Conservation (phyloP, 1,284 basidiomycete genomes). For the Ustilago curta region DNA sequence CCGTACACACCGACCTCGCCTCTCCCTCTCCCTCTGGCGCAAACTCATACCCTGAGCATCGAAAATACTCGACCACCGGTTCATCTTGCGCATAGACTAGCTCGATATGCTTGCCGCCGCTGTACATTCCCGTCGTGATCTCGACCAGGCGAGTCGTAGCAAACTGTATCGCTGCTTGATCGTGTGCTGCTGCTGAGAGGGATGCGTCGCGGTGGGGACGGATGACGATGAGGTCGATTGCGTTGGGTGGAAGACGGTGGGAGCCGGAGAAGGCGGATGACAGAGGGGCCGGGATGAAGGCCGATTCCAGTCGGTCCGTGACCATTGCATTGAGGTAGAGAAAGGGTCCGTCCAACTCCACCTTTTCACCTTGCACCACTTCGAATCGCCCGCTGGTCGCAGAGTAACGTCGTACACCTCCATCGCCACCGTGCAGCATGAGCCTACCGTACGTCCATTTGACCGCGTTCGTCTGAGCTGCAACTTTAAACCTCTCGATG, state of each 20-base stretch:
- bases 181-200: slow-evolving; percentile 27
- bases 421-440: slow-evolving; percentile 71
- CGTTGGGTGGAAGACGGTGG: slow-evolving; percentile 42
- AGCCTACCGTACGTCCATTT: slow-evolving; percentile 79
- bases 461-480: slow-evolving; percentile 80
- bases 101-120: slow-evolving; percentile 53
- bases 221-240: slow-evolving; percentile 84
- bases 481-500: slow-evolving; percentile 86
- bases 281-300: slow-evolving; percentile 81
- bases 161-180: slow-evolving; percentile 14
- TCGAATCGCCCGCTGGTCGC: slow-evolving; percentile 73
- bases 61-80: slow-evolving; percentile 81
- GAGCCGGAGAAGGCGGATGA: slow-evolving; percentile 35
- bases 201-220: slow-evolving; percentile 79
- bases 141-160: slow-evolving; percentile 32
- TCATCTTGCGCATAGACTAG: slow-evolving; percentile 56
- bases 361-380: not conserved
- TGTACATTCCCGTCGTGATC: slow-evolving; percentile 61
- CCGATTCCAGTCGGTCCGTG: slow-evolving; percentile 83
- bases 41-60: slow-evolving; percentile 82
- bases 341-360: slow-evolving; percentile 78
- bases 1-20: slow-evolving; percentile 37
- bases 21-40: not conserved
- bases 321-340: slow-evolving; percentile 84
- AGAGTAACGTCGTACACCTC: slow-evolving; percentile 75